Percentiles rank a stretch among this genome's conserved stretches.
phyloP scores from a whole-genome alignment of 306 rosid species.

The Myrica gale region DNA sequence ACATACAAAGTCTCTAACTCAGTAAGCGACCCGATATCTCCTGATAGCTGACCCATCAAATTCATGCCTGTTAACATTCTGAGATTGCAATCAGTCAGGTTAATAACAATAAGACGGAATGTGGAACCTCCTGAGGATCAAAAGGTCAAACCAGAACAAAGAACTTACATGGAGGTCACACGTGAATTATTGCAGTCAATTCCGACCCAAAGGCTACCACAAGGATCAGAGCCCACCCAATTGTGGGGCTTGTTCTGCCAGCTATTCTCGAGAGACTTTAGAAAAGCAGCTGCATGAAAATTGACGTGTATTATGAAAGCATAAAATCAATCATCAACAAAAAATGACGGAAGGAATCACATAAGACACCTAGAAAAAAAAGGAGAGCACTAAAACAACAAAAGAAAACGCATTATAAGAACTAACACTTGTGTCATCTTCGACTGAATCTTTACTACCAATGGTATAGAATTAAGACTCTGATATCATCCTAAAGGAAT shows the following conservation, averaged over 20 bases:
- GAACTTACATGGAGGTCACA: slow-evolving; percentile 34
- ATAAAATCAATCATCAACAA: neutral
- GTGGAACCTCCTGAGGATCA: neutral
- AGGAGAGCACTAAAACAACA: neutral
- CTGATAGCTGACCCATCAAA: neutral
- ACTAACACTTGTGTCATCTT: neutral
- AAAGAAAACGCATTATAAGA: neutral
- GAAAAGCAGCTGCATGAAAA: slow-evolving; percentile 31
- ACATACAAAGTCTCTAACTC: neutral
- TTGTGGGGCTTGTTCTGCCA: slow-evolving; percentile 31
- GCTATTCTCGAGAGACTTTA: slow-evolving; percentile 9
- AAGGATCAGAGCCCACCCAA: slow-evolving; percentile 45
- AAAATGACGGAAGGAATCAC: neutral
- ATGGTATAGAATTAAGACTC: no score
- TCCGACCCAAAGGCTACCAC: slow-evolving; percentile 42
- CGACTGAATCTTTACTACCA: neutral
- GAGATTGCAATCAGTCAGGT: neutral
- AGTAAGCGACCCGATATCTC: neutral
- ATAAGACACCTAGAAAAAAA: neutral
- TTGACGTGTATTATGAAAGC: neutral
- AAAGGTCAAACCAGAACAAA: neutral
- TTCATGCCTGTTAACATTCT: neutral
- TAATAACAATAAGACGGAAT: neutral
- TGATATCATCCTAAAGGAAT: no score
- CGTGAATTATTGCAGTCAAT: slow-evolving; percentile 34